A percentile compares a stretch with the other conserved stretches of the same genome.
These are phyloP conservation scores for Litsea cubeba DNA, from an alignment of 164 flowering plant species.

Conservation along the genomic window DNA sequence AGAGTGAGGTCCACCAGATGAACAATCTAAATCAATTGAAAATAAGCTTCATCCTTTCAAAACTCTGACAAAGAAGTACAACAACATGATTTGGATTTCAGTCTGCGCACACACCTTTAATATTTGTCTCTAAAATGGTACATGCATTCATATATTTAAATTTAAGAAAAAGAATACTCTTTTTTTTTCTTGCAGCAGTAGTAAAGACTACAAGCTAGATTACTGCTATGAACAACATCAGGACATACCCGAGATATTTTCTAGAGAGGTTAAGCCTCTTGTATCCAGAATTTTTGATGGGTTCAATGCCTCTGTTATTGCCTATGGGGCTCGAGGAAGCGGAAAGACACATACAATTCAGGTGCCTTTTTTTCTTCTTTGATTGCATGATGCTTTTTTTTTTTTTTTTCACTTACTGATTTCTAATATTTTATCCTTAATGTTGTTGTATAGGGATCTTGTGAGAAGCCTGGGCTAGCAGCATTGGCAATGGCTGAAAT, in stretches of 20 bases:
- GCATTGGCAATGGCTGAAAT: constrained; percentile 49
- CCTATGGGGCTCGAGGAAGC: constrained; percentile 67
- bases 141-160: neutral
- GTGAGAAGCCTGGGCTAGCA: constrained; percentile 55
- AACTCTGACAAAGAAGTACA: neutral
- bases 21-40: neutral
- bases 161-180: neutral
- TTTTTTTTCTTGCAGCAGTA: constrained; percentile 24
- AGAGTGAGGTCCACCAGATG: neutral
- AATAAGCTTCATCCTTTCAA: neutral
- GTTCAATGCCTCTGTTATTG: constrained; percentile 42
- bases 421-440: neutral
- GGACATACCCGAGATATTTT: constrained; percentile 28
- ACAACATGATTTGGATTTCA: neutral
- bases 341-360: constrained; percentile 64
- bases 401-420: neutral
- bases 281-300: constrained; percentile 42
- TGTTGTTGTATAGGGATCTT: constrained; percentile 38
- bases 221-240: constrained; percentile 54
- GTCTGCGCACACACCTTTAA: neutral
- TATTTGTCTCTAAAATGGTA: neutral
- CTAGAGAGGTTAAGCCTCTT: constrained; percentile 56
- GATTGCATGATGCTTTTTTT: neutral
- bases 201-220: constrained; percentile 44
- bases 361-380: constrained; percentile 24